Percentiles rank a stretch among this genome's conserved stretches.
Evolutionary conservation across 805 yeast species (phyloP).

Genomic region (Suhomyces kilbournensis): DNA sequence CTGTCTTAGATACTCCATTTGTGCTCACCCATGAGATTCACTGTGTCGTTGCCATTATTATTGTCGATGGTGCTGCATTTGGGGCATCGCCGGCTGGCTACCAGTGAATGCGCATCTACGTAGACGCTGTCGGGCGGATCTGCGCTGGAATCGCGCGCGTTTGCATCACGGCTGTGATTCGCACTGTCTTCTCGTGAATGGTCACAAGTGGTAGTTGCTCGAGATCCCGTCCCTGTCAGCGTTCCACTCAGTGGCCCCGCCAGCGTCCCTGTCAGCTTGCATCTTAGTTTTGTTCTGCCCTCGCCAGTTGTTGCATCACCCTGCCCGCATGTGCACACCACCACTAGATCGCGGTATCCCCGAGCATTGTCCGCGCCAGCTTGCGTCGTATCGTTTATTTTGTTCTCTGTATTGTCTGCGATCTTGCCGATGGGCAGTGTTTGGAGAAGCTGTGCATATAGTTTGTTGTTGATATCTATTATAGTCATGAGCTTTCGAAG

Average conservation of each 20-base stretch:
- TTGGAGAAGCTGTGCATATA: background rate
- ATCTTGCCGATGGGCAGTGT: background rate
- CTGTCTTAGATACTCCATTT: conserved; percentile 22
- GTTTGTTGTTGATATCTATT: background rate
- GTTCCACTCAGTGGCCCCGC: background rate
- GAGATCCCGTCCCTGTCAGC: background rate
- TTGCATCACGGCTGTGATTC: background rate
- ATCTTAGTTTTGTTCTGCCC: background rate
- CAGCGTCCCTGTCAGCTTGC: background rate
- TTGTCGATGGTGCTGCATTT: background rate
- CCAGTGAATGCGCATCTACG: background rate
- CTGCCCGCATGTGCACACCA: background rate
- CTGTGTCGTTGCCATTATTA: conserved; percentile 10
- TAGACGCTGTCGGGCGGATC: background rate
- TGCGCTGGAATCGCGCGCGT: background rate
- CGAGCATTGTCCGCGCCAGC: background rate
- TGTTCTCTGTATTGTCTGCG: background rate
- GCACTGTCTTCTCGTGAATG: background rate
- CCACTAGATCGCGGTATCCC: background rate
- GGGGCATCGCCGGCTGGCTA: conserved; percentile 2
- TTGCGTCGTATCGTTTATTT: background rate
- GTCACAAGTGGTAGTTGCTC: background rate
- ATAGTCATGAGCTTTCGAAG: background rate
- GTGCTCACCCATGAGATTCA: conserved; percentile 30
- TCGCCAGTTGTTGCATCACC: background rate